Evolutionary conservation across 345 rosid species (phyloP).

Genomic region (Eucalyptus brandiana): DNA sequence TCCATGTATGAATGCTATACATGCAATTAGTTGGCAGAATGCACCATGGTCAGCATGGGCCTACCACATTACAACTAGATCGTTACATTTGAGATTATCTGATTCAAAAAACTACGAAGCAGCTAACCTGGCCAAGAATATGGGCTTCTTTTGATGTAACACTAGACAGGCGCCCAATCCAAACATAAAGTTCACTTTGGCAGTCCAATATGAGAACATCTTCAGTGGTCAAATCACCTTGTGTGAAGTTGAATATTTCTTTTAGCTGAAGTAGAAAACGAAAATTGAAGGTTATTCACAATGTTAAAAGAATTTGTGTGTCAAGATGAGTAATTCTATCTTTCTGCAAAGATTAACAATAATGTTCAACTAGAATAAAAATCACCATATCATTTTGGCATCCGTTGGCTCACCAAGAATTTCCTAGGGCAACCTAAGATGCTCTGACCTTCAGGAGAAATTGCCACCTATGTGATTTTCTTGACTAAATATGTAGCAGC

Average conservation of each 20-base stretch:
- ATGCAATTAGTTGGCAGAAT: not conserved
- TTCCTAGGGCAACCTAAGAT: not conserved
- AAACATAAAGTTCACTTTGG: constrained; percentile 50
- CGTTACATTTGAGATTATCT: not conserved
- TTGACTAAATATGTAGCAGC: not conserved
- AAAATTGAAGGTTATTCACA: not conserved
- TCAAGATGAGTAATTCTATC: not conserved
- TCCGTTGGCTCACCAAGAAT: not conserved
- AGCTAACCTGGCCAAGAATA: constrained; percentile 47
- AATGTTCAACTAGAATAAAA: not conserved
- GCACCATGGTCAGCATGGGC: not conserved
- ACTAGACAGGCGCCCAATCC: constrained; percentile 57
- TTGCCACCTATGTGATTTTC: not conserved
- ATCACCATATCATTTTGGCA: not conserved
- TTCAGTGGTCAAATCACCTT: constrained; percentile 85
- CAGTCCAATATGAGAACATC: constrained; percentile 62
- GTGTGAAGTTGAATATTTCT: constrained; percentile 75
- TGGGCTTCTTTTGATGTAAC: constrained; percentile 42
- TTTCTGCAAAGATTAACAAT: not conserved
- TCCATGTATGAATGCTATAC: not conserved
- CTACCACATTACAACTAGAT: not conserved
- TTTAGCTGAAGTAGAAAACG: constrained; percentile 33
- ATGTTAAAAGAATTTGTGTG: not conserved
- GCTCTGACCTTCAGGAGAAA: not conserved
- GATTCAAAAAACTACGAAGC: not conserved